Evolutionary conservation across 371 early-diverging fungal species (phyloP), one percentile per base, ranked within the genome.

Genomic region (Mortierella sp.): DNA sequence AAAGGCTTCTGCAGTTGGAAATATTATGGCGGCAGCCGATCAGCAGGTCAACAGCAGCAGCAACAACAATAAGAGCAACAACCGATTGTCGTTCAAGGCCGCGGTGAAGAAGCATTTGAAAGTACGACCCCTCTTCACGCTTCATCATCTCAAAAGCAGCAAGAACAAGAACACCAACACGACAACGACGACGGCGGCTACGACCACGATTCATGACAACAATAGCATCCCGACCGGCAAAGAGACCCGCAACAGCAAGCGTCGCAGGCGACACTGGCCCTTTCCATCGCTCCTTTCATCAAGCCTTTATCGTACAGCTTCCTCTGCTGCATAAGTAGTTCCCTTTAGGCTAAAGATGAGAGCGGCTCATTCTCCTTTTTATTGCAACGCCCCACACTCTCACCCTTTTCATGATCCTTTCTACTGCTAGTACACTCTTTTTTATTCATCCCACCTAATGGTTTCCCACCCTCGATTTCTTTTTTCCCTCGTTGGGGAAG

Each of bases 251-350:
- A 7, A 18, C 26, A 12, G 34, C 12, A 38, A 38, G 30, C 59
- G 24, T 14, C 55, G 39, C 55, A 59, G 60, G 1, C 55, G 71
- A 28, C 64, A 53, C 16, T 64, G 71, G 71, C 56, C 71, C 8
- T 5, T 56, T 10, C 55, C 68, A 28, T 7, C 51, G 12, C 18
- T 71, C 34, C 53, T 64, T 1, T 31, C 57, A 12, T 31, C 71
- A 18, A 61, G 30, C 14, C 28, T 47, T 3, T 43, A 64, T 6
- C 60, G 65, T 28, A 28, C 64, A 23, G 71, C 48, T 8, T 64
- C 64, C 18, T 47, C 64, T 12, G 55, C 64, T 2, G 64, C 71
- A 49, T 61, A 48, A 54, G 12, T 7, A 21, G 26, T 7, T 8
- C 7, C n/a, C 16, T 51, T 28, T 30, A 34, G 34, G 34, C n/a